Evolutionary conservation across 371 early-diverging fungal species (phyloP), one percentile per base, ranked within the genome.

Genomic region (Lichtheimia ramosa): DNA sequence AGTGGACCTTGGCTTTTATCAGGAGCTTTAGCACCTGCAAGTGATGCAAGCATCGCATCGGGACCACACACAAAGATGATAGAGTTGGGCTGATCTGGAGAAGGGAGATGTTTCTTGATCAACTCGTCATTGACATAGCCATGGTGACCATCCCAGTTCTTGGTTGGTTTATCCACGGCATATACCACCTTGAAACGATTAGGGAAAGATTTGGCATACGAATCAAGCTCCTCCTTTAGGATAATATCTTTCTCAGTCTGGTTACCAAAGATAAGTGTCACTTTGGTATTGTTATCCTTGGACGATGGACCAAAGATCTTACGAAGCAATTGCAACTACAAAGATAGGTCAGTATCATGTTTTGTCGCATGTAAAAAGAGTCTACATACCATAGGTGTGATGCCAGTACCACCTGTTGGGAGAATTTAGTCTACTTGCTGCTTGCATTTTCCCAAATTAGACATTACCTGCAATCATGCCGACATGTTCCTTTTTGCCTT

Each of bases 41-140:
- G 63, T 12, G 77, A 61, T 56, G 83, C 80, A 63, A 97, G 78
- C 89, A 96, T 87, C 7, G 85, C 84, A 48, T 77, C 69, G 27
- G 96, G 96, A 48, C 98, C 65, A 49, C 98, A 98, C 43, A 95
- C 93, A 60, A 93, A 82, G 64, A 97, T 80, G 56, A 91, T 77
- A 49, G 83, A 56, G 61, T 79, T 77, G 16, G 69, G 69, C 25
- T 82, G 73, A 2, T 78, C 76, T 24, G 91, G 82, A 6, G 66
- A 48, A 2, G 91, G 92, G 62, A 90, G 70, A 66, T 84, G 48
- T 63, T 89, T 74, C 70, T 87, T 70, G 65, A 92, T 68, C 59
- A 90, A 76, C 14, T 89, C 86, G 34, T 79, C 69, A 55, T 74
- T 84, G 42, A 96, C 83, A 65, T 75, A 89, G 34, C 96, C 96